Base-by-base conservation (phyloP, 2,329 filamentous ascomycete species). In the Alternaria conjuncta region DNA sequence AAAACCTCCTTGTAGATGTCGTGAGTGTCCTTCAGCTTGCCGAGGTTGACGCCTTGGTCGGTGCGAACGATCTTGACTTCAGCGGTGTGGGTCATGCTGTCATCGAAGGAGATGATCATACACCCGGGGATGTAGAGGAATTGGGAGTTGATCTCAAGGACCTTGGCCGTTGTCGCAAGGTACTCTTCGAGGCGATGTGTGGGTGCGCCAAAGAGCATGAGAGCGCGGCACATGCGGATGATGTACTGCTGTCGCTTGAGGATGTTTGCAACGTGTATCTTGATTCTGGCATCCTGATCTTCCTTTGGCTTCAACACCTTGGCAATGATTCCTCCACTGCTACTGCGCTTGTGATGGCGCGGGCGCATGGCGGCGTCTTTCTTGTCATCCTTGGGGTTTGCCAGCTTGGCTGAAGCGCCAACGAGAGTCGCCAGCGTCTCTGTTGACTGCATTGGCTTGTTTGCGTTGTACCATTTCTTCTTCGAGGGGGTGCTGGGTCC, bases 101-200 rank as follows among this genome's bases (percentile, higher is more conserved):
- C 92, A 73, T 88, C 93, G 74, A 97, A 97, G 5, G 92, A 95
- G 75, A 97, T 92, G 63, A 97, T 91, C 94, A 97, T 97, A 74
- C 92, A 96, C 0, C 92, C 92, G 0, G 94, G 94, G 7, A 97
- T 87, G 75, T 97, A 97, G 15, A 97, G 84, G 70, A 95, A 97
- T 73, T 97, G 93, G 25, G 90, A 90, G 70, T 96, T 91, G 20
- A 97, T 93, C 78, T 94, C 92, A 21, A 97, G 86, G 2, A 95
- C 92, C 25, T 92, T 87, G 2, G 94, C 91, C 7, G 92, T 93
- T 89, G 93, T 96, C 60, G 87, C 89, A 86, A 97, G 90, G 78
- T 96, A 97, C 76, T 97, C 91, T 79, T 97, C 94, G 15, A 97
- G 84, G 5, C 94, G 89, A 80, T 97, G 94, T 0, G 93, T 97